Evolutionary conservation across 306 rosid genomes (phyloP).

Genomic region (Cucumis cinereus): DNA sequence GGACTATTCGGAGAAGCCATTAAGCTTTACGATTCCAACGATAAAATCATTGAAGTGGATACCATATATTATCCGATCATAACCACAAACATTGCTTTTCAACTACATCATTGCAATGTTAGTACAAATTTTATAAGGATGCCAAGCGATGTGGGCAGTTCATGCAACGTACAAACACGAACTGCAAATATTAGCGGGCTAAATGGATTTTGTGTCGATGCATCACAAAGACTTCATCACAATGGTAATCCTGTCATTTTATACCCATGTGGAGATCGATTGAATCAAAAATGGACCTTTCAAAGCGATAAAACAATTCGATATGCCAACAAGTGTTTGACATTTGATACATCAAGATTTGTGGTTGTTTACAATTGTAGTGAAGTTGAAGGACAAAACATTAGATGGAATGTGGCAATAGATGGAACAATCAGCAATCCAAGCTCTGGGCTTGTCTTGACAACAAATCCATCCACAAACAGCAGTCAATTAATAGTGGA

Average conservation of each 20-base stretch:
- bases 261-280: background rate
- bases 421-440: background rate
- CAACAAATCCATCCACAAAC: background rate
- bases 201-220: background rate
- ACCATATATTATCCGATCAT: background rate
- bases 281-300: background rate
- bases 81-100: background rate
- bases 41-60: background rate
- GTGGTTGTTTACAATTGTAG: background rate
- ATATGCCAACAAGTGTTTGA: background rate
- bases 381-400: background rate
- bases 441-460: background rate
- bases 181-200: background rate
- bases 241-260: background rate
- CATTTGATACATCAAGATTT: background rate
- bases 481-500: background rate
- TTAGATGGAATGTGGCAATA: background rate
- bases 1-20: background rate
- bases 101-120: background rate
- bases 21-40: background rate
- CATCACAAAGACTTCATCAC: rapidly evolving
- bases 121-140: background rate
- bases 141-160: background rate
- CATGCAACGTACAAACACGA: background rate
- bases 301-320: background rate